Conservation (phyloP, 768 basidiomycete genomes). For the Hemileccinum impolitum region DNA sequence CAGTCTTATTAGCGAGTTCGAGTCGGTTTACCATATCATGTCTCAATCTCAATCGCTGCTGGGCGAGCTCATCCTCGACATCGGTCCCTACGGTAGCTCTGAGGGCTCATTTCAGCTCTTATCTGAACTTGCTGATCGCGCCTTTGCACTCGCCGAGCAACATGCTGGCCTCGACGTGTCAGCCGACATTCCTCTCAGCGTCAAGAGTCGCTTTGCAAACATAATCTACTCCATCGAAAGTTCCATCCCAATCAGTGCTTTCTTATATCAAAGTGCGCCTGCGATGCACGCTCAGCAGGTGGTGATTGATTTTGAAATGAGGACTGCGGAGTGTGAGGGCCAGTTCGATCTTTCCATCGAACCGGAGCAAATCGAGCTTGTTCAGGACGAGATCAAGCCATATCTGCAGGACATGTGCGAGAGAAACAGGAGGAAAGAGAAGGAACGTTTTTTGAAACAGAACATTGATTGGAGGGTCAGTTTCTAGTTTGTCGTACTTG, state of each 20-base stretch:
- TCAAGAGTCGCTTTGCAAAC: constrained; percentile 14
- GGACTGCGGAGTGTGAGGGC: constrained; percentile 12
- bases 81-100: constrained; percentile 1
- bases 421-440: constrained; percentile 3
- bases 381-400: constrained; percentile 10
- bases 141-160: constrained; percentile 13
- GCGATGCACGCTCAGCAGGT: constrained; percentile 9
- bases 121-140: constrained; percentile 18
- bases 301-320: constrained; percentile 16
- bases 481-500: neutral
- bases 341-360: constrained; percentile 15
- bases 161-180: neutral
- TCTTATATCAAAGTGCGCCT: constrained; percentile 13
- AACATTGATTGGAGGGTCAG: constrained; percentile 14
- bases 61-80: constrained; percentile 15
- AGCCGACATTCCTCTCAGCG: neutral
- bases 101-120: constrained; percentile 9
- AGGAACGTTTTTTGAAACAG: constrained; percentile 2
- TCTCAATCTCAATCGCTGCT: constrained; percentile 8
- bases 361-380: constrained; percentile 18
- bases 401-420: constrained; percentile 12
- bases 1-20: too few relatives aligned
- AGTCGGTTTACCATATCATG: constrained; percentile 1
- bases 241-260: constrained; percentile 8
- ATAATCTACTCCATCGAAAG: constrained; percentile 13